phyloP scores from a whole-genome alignment of 306 rosid genomes.

The Trichosanthes cucumerina region DNA sequence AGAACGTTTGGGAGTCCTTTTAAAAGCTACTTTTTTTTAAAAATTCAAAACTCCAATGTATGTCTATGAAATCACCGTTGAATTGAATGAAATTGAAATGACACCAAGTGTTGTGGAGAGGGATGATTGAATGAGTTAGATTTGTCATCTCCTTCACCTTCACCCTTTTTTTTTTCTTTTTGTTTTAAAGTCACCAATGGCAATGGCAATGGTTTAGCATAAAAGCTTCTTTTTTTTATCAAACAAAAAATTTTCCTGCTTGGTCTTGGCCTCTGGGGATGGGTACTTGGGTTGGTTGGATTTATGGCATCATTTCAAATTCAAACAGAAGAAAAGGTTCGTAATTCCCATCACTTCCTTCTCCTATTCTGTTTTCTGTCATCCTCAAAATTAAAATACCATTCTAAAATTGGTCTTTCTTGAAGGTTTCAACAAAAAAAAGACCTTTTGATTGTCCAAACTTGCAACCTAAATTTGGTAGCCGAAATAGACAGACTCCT shows the following conservation, averaged over 20 bases:
- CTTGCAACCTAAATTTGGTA: constrained; percentile 8
- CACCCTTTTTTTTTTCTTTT: too few species aligned
- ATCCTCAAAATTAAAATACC: neutral
- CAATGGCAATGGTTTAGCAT: too few species aligned
- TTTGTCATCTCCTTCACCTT: neutral
- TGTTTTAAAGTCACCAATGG: neutral
- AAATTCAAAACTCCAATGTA: neutral
- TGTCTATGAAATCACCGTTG: neutral
- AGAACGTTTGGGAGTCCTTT: neutral
- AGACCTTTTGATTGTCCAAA: neutral
- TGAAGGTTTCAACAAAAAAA: neutral
- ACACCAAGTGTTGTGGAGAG: neutral
- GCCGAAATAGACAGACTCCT: neutral
- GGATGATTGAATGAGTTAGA: neutral
- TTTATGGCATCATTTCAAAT: neutral
- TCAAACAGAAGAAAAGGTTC: neutral
- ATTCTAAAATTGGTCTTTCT: neutral
- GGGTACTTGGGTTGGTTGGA: neutral
- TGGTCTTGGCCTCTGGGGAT: neutral
- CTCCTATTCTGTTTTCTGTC: neutral
- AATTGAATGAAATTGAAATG: neutral
- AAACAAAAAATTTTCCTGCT: neutral
- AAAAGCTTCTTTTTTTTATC: neutral
- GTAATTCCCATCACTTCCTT: neutral
- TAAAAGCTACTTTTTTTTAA: neutral